phyloP scores from a whole-genome alignment of 192 early-diverging fungal genomes.

The Geranomyces michiganensis region DNA sequence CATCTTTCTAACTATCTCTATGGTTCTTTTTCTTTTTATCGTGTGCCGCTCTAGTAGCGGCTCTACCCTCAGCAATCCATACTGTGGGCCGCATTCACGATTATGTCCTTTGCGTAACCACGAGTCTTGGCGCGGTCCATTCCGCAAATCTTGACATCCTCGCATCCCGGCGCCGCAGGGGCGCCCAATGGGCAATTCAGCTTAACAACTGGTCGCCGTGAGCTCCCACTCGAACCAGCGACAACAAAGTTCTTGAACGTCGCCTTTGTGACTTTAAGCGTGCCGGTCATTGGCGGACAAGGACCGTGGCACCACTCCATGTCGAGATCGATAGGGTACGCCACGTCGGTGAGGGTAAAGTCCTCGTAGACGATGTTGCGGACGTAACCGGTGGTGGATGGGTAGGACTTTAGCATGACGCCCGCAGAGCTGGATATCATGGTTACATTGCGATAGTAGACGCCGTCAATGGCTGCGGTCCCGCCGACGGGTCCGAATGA shows the following conservation, averaged over 20 bases:
- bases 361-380: constrained; percentile 25
- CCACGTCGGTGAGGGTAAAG: constrained; percentile 18
- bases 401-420: constrained; percentile 25
- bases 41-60: no score
- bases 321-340: constrained; percentile 22
- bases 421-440: constrained; percentile 21
- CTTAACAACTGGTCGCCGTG: constrained; percentile 6
- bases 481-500: constrained; percentile 7
- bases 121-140: neutral
- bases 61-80: no score
- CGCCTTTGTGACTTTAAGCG: constrained; percentile 12
- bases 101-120: neutral
- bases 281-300: constrained; percentile 18
- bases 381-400: constrained; percentile 21
- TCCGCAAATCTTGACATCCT: neutral
- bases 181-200: constrained; percentile 2
- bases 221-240: neutral
- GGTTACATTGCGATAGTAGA: constrained; percentile 29
- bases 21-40: no score
- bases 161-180: neutral
- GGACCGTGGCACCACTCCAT: constrained; percentile 23
- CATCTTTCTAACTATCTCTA: no score
- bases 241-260: constrained; percentile 29
- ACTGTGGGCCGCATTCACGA: neutral
- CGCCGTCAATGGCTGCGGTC: constrained; percentile 13